These are phyloP conservation scores for Pharus latifolius DNA, from an alignment of 176 grass and related monocot species.

Conservation along the genomic window DNA sequence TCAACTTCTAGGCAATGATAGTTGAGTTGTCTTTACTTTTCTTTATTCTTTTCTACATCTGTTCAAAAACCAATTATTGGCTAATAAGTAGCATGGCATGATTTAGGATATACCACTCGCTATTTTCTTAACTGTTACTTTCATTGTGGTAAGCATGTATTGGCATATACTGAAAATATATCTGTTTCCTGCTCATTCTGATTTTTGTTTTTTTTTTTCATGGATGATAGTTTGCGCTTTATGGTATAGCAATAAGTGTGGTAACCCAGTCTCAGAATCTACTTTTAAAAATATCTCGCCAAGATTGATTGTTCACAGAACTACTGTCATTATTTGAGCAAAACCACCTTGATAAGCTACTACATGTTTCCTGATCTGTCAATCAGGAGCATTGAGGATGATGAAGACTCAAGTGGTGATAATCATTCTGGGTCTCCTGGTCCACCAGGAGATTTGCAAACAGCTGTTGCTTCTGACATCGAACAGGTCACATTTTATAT, in stretches of 20 bases:
- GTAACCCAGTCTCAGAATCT: background rate
- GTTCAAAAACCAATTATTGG: conserved; percentile 2
- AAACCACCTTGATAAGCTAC: conserved; percentile 12
- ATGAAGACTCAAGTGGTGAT: conserved; percentile 39
- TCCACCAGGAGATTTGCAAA: conserved; percentile 25
- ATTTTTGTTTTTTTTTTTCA: background rate
- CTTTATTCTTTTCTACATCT: background rate
- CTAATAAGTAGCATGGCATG: background rate
- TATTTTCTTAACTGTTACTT: background rate
- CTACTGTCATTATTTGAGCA: conserved; percentile 7
- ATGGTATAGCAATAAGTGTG: background rate
- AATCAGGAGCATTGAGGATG: conserved; percentile 69
- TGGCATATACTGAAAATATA: background rate
- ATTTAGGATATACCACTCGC: background rate
- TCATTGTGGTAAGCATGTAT: background rate
- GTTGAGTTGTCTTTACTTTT: background rate
- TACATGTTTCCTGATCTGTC: conserved; percentile 16
- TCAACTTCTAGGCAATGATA: background rate
- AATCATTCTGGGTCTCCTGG: conserved; percentile 32
- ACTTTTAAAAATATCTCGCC: conserved; percentile 1
- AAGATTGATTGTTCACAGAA: background rate
- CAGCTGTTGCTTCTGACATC: conserved; percentile 28
- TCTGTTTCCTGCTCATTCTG: background rate
- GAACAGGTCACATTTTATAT: conserved; percentile 37
- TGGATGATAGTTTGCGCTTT: conserved; percentile 2